Percentiles rank a stretch among this genome's conserved stretches.
These are phyloP conservation scores for Pseudoperonospora humuli DNA, from an alignment of 352 stramenopile genomes.

Conservation along the genomic window DNA sequence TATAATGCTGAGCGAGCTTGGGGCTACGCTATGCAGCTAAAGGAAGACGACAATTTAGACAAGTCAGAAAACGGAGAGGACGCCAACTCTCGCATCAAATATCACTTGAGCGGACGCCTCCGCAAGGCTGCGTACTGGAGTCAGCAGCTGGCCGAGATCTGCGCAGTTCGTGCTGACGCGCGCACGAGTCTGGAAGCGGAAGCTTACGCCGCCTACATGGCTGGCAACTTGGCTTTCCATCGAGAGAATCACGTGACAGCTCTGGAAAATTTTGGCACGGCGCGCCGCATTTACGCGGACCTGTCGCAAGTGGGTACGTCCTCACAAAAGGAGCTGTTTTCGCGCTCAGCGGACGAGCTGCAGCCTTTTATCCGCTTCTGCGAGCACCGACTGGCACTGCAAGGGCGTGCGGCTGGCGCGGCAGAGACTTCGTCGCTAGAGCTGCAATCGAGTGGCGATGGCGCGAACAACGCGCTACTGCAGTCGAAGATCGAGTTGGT, in stretches of 20 bases:
- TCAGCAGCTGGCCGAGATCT: conserved; percentile 71
- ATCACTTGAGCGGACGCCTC: conserved; percentile 81
- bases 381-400: conserved; percentile 64
- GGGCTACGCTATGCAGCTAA: conserved; percentile 89
- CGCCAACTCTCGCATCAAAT: conserved; percentile 85
- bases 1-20: conserved; percentile 88
- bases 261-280: conserved; percentile 72
- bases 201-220: conserved; percentile 86
- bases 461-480: conserved; percentile 61
- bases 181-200: conserved; percentile 85
- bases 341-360: conserved; percentile 56
- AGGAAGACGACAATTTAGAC: conserved; percentile 82
- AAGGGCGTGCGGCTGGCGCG: conserved; percentile 37
- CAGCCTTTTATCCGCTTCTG: conserved; percentile 83
- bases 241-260: conserved; percentile 78
- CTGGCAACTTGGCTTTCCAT: conserved; percentile 83
- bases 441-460: conserved; percentile 51
- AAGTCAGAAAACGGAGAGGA: conserved; percentile 81
- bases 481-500: conserved; percentile 83
- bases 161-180: conserved; percentile 66
- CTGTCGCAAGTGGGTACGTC: conserved; percentile 71
- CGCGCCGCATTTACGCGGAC: conserved; percentile 79
- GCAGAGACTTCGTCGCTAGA: conserved; percentile 35
- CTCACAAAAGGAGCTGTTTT: conserved; percentile 78
- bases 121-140: conserved; percentile 86